A percentile compares a stretch with the other conserved stretches of the same genome.
phyloP scores from a whole-genome alignment of 2,329 filamentous ascomycete species.

The Microthyrium microscopicum region DNA sequence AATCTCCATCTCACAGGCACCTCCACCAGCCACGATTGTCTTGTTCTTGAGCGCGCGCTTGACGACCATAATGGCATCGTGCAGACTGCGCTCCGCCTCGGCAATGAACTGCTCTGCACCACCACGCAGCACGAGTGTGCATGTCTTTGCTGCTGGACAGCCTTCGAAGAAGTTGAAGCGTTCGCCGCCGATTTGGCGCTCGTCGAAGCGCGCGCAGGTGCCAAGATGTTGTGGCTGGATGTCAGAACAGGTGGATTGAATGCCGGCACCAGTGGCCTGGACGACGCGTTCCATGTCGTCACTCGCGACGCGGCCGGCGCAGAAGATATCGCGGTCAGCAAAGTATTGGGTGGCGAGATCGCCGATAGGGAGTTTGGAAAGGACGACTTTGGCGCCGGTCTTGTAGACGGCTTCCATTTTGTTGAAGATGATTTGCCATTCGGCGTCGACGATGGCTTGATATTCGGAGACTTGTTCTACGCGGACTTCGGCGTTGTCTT shows the following conservation, averaged over 20 bases:
- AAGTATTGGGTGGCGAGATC: conserved; percentile 96
- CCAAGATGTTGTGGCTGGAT: conserved; percentile 81
- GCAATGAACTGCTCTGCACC: conserved; percentile 98
- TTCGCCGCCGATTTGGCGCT: conserved; percentile 92
- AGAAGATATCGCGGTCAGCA: conserved; percentile 95
- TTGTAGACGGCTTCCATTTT: conserved; percentile 92
- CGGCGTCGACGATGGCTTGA: conserved; percentile 95
- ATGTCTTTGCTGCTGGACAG: conserved; percentile 90
- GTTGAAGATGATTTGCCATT: conserved; percentile 99
- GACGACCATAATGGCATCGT: conserved; percentile 99
- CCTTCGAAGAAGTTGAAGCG: conserved; percentile 98
- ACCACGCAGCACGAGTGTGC: conserved; percentile 85
- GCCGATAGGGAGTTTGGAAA: conserved; percentile 93
- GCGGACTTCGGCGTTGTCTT: conserved; percentile 96
- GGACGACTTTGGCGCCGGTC: conserved; percentile 90
- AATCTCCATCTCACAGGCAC: conserved; percentile 91
- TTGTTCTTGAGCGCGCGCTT: conserved; percentile 94
- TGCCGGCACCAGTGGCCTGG: conserved; percentile 78
- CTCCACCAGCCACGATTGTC: conserved; percentile 86
- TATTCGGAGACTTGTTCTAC: conserved; percentile 98
- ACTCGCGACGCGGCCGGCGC: conserved; percentile 75
- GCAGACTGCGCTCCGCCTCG: conserved; percentile 90
- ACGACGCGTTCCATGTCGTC: conserved; percentile 95
- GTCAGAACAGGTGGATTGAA: conserved; percentile 93
- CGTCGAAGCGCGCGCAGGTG: conserved; percentile 78